Percentiles rank a stretch among this genome's conserved stretches.
Conservation (phyloP, 495 filamentous ascomycete genomes). For the Annulohypoxylon maeteangense region DNA sequence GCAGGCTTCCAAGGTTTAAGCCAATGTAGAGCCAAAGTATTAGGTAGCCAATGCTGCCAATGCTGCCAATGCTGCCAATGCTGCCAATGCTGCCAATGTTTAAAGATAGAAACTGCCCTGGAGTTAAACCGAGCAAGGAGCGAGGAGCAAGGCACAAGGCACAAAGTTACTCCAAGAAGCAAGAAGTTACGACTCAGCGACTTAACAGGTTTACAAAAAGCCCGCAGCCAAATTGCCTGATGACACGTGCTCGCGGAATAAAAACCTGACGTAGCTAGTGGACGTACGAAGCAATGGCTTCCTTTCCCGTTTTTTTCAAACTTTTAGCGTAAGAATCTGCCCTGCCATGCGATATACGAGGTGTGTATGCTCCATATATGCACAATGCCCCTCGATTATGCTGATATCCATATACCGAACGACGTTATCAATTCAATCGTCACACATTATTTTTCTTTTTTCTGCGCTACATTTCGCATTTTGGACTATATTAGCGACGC, state of each 20-base stretch:
- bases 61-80: no score
- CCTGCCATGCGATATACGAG: background rate
- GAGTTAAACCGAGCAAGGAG: background rate
- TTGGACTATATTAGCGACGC: background rate
- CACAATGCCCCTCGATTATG: background rate
- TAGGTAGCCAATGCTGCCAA: no score
- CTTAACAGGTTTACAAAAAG: conserved; percentile 10
- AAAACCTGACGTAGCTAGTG: conserved; percentile 31
- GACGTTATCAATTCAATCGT: background rate
- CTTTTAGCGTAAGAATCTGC: background rate
- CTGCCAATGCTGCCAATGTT: no score
- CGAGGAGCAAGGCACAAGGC: background rate
- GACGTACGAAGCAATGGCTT: conserved; percentile 2
- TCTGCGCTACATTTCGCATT: background rate
- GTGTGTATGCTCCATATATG: background rate
- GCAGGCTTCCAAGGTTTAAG: background rate
- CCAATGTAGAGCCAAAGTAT: background rate
- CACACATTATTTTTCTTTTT: background rate
- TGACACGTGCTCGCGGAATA: conserved; percentile 35
- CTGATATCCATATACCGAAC: background rate
- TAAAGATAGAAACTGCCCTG: conserved; percentile 30
- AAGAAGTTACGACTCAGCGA: background rate
- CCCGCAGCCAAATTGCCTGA: conserved; percentile 30
- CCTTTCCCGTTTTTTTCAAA: background rate
- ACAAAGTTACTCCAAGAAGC: background rate